Base-by-base conservation (phyloP, 192 early-diverging fungal species). In the Entomortierella beljakovae region DNA sequence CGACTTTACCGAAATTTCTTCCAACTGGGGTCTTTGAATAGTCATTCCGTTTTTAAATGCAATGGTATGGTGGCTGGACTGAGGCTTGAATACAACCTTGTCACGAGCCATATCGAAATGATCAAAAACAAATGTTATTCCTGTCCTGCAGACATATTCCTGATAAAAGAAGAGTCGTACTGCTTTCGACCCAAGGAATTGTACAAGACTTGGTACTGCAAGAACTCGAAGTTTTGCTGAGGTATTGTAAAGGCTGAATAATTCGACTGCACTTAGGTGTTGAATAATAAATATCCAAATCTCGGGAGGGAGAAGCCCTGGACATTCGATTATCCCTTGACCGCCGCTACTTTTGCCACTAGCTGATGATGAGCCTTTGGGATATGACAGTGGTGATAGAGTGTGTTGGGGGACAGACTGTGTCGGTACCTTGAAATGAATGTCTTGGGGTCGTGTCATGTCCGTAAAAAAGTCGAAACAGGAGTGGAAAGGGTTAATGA, bases 191-290 rank as follows among this genome's bases (percentile, higher is more conserved):
- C 66, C 74, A 25, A 77, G 61, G 34, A 60, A 23, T 38, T 69
- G 74, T 32, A 77, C 49, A 23, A 77, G 33, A 10, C 10, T 25
- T 2, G 74, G 66, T 10, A 38, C 60, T 1, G 38, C 13, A 15
- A 77, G 53, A 11, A 28, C 16, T 25, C 74, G 52, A 18, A 77
- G 55, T 16, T 22, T 54, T 1, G 31, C 28, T 11, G 74, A 77
- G 16, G 74, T 77, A n/a, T 68, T 69, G 61, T 77, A 77, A 16
- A 77, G 60, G 6, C 55, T 64, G 23, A 69, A 77, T 18, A 69
- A 54, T 22, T 77, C 74, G 5, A 53, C 4, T 5, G 59, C 18
- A 8, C 42, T 43, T 43, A 77, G 11, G 22, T 77, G 33, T 10
- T 40, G 20, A 34, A 77, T 37, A 18, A 77, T 49, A 1, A 35